A percentile compares a stretch with the other conserved stretches of the same genome.
These are phyloP conservation scores for Polygonum aviculare DNA, from an alignment of 148 eudicot species.

Conservation along the genomic window DNA sequence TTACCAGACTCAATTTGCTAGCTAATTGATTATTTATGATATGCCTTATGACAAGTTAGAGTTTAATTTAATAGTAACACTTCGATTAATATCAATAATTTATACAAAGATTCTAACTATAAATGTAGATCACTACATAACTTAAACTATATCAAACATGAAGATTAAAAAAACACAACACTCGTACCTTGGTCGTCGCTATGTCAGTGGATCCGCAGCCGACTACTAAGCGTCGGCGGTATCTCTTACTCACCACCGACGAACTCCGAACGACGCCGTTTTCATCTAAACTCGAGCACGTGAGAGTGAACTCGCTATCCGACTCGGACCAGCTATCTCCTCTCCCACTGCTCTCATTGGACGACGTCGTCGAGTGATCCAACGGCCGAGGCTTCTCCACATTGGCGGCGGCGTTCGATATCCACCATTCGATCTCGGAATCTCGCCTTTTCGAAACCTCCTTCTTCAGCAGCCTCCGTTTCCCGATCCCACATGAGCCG, in stretches of 20 bases:
- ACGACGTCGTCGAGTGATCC: neutral
- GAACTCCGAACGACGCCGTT: slow-evolving; percentile 7
- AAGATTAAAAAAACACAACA: neutral
- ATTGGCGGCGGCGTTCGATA: neutral
- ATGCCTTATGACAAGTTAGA: neutral
- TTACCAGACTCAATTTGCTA: no score
- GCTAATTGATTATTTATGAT: neutral
- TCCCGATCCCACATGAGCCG: neutral
- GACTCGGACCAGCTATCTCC: slow-evolving; percentile 14
- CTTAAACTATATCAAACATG: neutral
- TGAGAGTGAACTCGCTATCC: slow-evolving; percentile 8
- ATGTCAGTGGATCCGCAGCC: neutral
- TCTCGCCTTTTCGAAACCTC: neutral
- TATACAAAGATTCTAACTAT: neutral
- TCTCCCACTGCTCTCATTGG: neutral
- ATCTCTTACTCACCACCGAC: neutral
- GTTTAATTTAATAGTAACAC: neutral
- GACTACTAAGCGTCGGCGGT: neutral
- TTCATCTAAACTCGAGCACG: neutral
- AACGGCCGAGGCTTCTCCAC: neutral
- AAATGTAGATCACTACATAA: neutral
- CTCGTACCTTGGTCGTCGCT: neutral
- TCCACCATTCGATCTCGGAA: slow-evolving; percentile 5
- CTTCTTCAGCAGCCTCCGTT: neutral
- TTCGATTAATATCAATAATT: neutral